phyloP scores from a whole-genome alignment of 306 rosid species.

The Delonix regia region DNA sequence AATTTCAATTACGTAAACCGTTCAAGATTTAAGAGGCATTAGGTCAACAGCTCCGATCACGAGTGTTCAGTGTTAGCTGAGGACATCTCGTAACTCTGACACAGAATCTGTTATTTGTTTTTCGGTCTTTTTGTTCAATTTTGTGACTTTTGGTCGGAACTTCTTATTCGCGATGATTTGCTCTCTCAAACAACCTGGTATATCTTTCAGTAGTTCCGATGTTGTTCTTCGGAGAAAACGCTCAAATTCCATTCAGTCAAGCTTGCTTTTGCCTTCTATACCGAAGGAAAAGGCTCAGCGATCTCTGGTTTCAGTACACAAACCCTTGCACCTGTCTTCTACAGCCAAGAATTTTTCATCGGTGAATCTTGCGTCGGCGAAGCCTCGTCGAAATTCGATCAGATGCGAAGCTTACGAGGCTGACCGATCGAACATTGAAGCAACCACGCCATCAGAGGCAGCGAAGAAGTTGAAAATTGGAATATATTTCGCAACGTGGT shows the following conservation, averaged over 20 bases:
- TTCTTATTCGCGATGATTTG: slow-evolving; percentile 33
- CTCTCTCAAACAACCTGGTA: slow-evolving; percentile 39
- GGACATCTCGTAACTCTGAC: slow-evolving; percentile 35
- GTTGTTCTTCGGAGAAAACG: slow-evolving; percentile 31
- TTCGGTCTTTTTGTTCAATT: too few relatives aligned
- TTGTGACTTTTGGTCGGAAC: slow-evolving; percentile 19
- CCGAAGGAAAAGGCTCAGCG: slow-evolving; percentile 18
- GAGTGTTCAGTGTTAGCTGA: slow-evolving; percentile 35
- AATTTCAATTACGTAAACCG: background rate
- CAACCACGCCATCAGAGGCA: slow-evolving; percentile 54
- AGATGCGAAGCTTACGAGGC: slow-evolving; percentile 62
- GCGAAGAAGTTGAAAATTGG: slow-evolving; percentile 87
- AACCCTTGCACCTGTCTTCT: slow-evolving; percentile 63
- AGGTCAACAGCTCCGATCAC: slow-evolving; percentile 10
- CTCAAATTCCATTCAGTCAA: slow-evolving; percentile 5
- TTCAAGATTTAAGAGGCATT: background rate
- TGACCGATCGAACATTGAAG: slow-evolving; percentile 59
- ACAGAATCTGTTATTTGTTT: slow-evolving; percentile 10
- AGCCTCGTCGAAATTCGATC: slow-evolving; percentile 38
- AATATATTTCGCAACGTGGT: slow-evolving; percentile 84
- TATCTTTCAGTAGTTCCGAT: slow-evolving; percentile 26
- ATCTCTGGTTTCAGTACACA: slow-evolving; percentile 37
- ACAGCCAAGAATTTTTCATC: slow-evolving; percentile 20
- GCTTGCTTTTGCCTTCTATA: slow-evolving; percentile 14
- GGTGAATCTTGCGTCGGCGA: slow-evolving; percentile 32